phyloP scores from a whole-genome alignment of 2,329 filamentous ascomycete genomes.

The Colletotrichum lupini region DNA sequence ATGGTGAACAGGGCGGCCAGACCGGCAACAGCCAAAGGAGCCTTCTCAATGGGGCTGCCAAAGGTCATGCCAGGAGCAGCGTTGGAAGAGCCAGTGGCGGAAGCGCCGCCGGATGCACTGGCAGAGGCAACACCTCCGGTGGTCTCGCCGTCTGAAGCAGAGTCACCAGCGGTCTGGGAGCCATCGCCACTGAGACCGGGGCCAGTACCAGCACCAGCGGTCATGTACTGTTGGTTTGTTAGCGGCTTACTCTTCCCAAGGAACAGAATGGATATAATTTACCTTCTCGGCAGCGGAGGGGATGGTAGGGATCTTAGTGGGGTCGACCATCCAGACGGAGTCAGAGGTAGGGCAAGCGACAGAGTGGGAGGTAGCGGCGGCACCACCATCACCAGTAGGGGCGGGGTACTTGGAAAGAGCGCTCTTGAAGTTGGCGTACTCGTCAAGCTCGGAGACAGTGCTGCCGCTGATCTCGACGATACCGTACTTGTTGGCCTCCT shows the following conservation, averaged over 20 bases:
- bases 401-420: conserved; percentile 61
- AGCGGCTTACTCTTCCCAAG: neutral
- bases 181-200: conserved; percentile 64
- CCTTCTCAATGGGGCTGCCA: conserved; percentile 36
- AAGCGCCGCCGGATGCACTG: conserved; percentile 47
- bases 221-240: conserved; percentile 56
- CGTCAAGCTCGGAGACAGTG: conserved; percentile 66
- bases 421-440: conserved; percentile 68
- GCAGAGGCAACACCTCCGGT: conserved; percentile 54
- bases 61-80: conserved; percentile 43
- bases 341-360: conserved; percentile 62
- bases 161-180: conserved; percentile 62
- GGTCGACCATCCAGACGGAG: conserved; percentile 61
- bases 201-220: conserved; percentile 62
- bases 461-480: conserved; percentile 74
- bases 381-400: conserved; percentile 63
- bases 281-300: conserved; percentile 56
- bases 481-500: conserved; percentile 83
- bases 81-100: conserved; percentile 47
- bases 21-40: conserved; percentile 49
- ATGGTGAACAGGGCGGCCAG: conserved; percentile 49
- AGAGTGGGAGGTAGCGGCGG: conserved; percentile 57
- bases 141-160: conserved; percentile 51
- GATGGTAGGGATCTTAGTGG: conserved; percentile 62
- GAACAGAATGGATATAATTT: neutral